A percentile compares a stretch with the other conserved stretches of the same genome.
Evolutionary conservation across 106 monocot species (phyloP).

Genomic region (Dioscorea dumetorum): DNA sequence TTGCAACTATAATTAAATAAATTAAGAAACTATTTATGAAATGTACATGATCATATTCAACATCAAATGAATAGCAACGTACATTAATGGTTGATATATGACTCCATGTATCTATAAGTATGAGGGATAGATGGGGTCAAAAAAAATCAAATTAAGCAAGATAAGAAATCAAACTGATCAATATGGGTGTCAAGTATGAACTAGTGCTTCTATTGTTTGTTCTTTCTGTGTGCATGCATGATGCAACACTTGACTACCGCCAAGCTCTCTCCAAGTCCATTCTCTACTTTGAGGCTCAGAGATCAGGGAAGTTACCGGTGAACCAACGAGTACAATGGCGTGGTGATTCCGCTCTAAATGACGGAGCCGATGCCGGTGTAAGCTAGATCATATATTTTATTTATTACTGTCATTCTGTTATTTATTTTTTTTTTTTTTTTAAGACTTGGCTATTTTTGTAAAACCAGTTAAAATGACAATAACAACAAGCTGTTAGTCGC

Average conservation of each 20-base stretch:
- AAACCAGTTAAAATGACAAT: too few relatives aligned
- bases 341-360: not conserved
- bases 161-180: not conserved
- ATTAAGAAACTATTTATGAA: too few relatives aligned
- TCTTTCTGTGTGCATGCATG: not conserved
- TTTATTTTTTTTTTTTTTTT: too few relatives aligned
- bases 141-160: too few relatives aligned
- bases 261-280: conserved; percentile 3
- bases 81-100: too few relatives aligned
- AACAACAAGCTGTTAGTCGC: too few relatives aligned
- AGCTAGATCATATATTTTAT: not conserved
- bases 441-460: too few relatives aligned
- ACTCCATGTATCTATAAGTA: too few relatives aligned
- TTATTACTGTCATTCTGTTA: not conserved
- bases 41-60: too few relatives aligned
- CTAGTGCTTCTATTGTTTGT: not conserved
- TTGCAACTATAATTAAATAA: too few relatives aligned
- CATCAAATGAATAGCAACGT: too few relatives aligned
- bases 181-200: not conserved
- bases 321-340: conserved; percentile 4
- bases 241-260: conserved; percentile 1
- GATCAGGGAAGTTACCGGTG: not conserved
- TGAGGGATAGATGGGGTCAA: too few relatives aligned
- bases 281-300: conserved; percentile 10
- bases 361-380: conserved; percentile 2